Percentiles rank a stretch among this genome's conserved stretches.
Conservation (phyloP, 345 rosid species). For the Syzygium jambos region DNA sequence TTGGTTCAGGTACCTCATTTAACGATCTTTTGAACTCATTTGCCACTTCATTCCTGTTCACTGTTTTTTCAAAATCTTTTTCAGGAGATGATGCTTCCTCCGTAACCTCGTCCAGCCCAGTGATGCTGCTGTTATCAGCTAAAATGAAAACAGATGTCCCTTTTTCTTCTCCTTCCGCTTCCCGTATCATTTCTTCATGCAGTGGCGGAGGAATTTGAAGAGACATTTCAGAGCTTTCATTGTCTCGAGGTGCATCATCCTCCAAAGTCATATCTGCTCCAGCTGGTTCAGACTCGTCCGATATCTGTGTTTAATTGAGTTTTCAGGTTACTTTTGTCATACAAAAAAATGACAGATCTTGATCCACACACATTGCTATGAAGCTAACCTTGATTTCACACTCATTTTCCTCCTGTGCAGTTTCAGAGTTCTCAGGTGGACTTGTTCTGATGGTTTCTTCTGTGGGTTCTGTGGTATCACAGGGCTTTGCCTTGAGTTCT, state of each 20-base stretch:
- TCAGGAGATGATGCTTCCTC: not conserved
- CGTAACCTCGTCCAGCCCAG: not conserved
- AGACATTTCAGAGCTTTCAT: not conserved
- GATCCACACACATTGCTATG: not conserved
- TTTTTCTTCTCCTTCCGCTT: not conserved
- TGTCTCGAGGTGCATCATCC: not conserved
- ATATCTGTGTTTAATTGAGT: not conserved
- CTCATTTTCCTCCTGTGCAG: not conserved
- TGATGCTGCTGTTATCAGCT: not conserved
- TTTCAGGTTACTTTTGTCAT: not conserved
- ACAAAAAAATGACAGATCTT: not conserved
- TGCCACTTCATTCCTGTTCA: not conserved
- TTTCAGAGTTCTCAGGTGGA: not conserved
- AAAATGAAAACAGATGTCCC: not conserved
- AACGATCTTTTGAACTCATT: not conserved
- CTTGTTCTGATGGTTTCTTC: not conserved
- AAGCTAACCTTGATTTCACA: not conserved
- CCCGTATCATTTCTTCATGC: not conserved
- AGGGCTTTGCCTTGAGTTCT: not conserved
- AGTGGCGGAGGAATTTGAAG: not conserved
- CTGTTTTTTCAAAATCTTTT: not conserved
- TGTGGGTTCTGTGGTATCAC: not conserved
- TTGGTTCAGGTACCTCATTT: not conserved
- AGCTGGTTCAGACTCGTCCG: not conserved
- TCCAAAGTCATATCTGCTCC: not conserved